These are phyloP conservation scores for Erigeron philadelphicus DNA, from an alignment of 140 eudicot genomes.

Conservation along the genomic window DNA sequence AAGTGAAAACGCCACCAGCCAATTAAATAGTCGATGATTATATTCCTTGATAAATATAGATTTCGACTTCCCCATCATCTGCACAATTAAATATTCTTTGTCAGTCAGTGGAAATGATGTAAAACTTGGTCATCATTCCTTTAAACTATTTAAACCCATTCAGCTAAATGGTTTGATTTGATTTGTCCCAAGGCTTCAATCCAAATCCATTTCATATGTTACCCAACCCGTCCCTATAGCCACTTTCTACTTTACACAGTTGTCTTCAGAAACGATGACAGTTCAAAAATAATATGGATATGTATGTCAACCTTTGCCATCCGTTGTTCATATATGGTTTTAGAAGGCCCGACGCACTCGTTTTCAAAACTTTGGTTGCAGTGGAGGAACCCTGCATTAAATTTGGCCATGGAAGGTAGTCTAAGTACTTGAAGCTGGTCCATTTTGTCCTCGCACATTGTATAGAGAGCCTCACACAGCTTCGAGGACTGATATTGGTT, in stretches of 20 bases:
- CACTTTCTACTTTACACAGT: background rate
- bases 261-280: background rate
- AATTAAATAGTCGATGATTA: constrained; percentile 84
- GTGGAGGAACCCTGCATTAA: constrained; percentile 77
- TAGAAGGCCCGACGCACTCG: constrained; percentile 90
- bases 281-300: background rate
- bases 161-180: background rate
- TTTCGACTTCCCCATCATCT: constrained; percentile 93
- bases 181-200: background rate
- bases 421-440: constrained; percentile 92
- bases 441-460: constrained; percentile 90
- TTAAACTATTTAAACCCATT: background rate
- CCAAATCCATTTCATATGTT: background rate
- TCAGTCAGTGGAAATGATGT: background rate
- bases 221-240: background rate
- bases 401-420: constrained; percentile 99
- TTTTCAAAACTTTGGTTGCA: constrained; percentile 83
- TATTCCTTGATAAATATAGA: constrained; percentile 87
- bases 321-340: constrained; percentile 64
- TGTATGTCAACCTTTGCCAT: constrained; percentile 67
- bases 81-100: constrained; percentile 21
- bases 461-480: constrained; percentile 74
- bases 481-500: constrained; percentile 81
- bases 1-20: constrained; percentile 95
- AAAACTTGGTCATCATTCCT: background rate